Percentiles rank a stretch among this genome's conserved stretches.
Conservation (phyloP, 2,329 filamentous ascomycete species). For the Fusarium citri region DNA sequence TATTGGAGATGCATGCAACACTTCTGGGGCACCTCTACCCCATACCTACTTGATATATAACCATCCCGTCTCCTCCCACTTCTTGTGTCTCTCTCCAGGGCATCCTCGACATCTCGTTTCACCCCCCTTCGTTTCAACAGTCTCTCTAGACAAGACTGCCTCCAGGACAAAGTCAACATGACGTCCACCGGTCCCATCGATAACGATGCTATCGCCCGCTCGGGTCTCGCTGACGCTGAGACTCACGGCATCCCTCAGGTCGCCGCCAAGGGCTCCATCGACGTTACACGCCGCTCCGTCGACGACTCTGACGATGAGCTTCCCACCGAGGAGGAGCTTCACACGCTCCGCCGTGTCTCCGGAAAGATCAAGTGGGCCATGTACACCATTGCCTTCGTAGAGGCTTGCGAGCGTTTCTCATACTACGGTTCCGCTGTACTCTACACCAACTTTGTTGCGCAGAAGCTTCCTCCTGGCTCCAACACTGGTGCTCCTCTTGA, state of each 20-base stretch:
- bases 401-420: conserved; percentile 80
- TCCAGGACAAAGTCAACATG: conserved; percentile 45
- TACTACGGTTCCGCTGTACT: conserved; percentile 79
- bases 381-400: conserved; percentile 78
- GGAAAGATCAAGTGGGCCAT: conserved; percentile 73
- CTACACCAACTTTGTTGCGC: conserved; percentile 75
- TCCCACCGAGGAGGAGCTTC: conserved; percentile 72
- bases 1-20: conserved; percentile 11
- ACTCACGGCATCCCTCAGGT: conserved; percentile 44
- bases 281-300: conserved; percentile 45
- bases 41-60: conserved; percentile 31
- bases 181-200: conserved; percentile 52
- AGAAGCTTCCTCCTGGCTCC: conserved; percentile 64
- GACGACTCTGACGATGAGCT: conserved; percentile 46
- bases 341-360: conserved; percentile 71
- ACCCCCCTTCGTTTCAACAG: not conserved
- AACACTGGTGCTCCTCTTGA: conserved; percentile 62
- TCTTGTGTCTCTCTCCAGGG: conserved; percentile 2
- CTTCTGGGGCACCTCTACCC: not conserved
- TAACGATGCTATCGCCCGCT: conserved; percentile 51
- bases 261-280: conserved; percentile 47
- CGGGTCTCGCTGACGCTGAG: conserved; percentile 50
- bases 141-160: conserved; percentile 2
- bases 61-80: conserved; percentile 1
- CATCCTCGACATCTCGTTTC: conserved; percentile 15